Evolutionary conservation across 225 moss, liverwort and hornwort genomes (phyloP).

Genomic region (Polytrichum commune): DNA sequence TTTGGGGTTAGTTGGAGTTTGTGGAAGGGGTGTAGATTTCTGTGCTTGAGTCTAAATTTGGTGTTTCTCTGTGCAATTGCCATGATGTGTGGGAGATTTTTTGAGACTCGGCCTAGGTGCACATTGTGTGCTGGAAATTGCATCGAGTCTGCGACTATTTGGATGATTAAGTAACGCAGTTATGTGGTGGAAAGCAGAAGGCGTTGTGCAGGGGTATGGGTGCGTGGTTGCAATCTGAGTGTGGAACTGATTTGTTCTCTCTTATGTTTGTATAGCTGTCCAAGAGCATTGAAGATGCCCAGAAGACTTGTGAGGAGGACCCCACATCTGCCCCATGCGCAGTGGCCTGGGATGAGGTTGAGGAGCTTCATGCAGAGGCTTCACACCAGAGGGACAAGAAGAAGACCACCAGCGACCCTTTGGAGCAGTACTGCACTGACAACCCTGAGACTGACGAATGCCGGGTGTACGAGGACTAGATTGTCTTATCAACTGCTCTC

Average conservation of each 20-base stretch:
- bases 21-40: too few species aligned
- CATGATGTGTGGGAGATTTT: too few species aligned
- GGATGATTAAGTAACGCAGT: too few species aligned
- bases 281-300: constrained; percentile 31
- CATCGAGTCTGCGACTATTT: too few species aligned
- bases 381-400: constrained; percentile 19
- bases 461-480: constrained; percentile 60
- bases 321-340: constrained; percentile 49
- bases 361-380: constrained; percentile 38
- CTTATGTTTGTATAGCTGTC: constrained; percentile 14
- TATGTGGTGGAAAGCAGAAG: too few species aligned
- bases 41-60: too few species aligned
- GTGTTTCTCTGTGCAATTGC: too few species aligned
- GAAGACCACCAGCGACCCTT: constrained; percentile 29
- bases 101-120: too few species aligned
- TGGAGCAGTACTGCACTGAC: constrained; percentile 43
- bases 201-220: too few species aligned
- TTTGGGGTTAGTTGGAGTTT: too few species aligned
- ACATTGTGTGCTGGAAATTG: too few species aligned
- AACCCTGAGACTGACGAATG: constrained; percentile 59
- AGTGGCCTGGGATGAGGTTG: constrained; percentile 60
- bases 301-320: constrained; percentile 47
- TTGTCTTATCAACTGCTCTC: neutral
- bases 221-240: too few species aligned
- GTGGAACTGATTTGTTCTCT: neutral